Conservation (phyloP, 192 early-diverging fungal genomes). For the Spinellus fusiger region DNA sequence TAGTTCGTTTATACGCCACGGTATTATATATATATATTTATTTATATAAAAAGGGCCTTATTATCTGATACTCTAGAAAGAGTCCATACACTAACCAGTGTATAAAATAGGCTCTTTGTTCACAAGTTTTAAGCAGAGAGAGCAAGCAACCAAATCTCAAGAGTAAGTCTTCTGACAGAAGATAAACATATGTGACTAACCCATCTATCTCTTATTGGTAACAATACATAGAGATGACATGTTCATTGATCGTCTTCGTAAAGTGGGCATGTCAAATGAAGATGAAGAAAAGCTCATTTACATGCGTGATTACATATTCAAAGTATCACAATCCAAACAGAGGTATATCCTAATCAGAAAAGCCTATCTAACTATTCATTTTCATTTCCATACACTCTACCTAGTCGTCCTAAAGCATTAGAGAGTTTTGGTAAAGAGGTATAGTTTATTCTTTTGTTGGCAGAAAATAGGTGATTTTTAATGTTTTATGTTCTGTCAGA, state of each 20-base stretch:
- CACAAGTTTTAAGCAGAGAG: conserved; percentile 14
- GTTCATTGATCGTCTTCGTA: conserved; percentile 47
- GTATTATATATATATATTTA: neutral
- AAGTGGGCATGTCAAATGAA: conserved; percentile 66
- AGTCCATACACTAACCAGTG: no score
- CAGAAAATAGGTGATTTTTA: neutral
- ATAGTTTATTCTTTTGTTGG: no score
- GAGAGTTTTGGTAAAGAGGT: conserved; percentile 24
- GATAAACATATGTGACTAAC: neutral
- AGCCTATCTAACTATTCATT: neutral
- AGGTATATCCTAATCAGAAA: conserved; percentile 16
- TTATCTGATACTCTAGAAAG: neutral
- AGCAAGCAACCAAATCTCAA: conserved; percentile 34
- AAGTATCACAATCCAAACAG: conserved; percentile 51
- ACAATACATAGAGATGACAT: conserved; percentile 40
- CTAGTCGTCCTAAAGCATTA: conserved; percentile 19
- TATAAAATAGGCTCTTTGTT: conserved; percentile 31
- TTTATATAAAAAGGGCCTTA: neutral
- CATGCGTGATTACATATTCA: conserved; percentile 75
- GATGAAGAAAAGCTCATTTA: conserved; percentile 68
- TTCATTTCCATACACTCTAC: neutral
- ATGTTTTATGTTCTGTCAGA: conserved; percentile 13
- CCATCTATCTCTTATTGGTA: neutral
- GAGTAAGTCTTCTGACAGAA: conserved; percentile 33
- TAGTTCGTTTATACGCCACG: conserved; percentile 6